Conservation (phyloP, 768 basidiomycete genomes). For the Tylopilus cervinicoccineus region DNA sequence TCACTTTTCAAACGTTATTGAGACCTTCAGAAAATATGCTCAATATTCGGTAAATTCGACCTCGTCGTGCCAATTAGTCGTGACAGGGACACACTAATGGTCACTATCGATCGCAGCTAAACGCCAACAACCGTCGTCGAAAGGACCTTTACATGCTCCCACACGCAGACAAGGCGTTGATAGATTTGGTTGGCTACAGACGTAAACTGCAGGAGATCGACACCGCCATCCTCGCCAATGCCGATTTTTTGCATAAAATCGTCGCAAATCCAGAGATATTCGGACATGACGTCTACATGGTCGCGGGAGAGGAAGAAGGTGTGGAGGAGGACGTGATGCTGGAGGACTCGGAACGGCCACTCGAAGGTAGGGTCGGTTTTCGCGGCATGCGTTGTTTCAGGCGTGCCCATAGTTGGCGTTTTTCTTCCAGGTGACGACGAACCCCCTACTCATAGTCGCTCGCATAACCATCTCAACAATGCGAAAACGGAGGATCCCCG, state of each 20-base stretch:
- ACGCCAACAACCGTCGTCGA: conserved; percentile 61
- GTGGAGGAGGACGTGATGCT: conserved; percentile 10
- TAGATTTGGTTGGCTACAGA: conserved; percentile 69
- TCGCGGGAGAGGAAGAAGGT: conserved; percentile 15
- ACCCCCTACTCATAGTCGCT: conserved; percentile 36
- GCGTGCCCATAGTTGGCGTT: not conserved
- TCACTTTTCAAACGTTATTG: conserved; percentile 73
- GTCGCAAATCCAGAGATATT: conserved; percentile 82
- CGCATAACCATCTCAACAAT: conserved; percentile 23
- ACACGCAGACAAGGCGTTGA: conserved; percentile 60
- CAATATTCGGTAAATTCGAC: conserved; percentile 49
- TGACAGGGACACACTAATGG: not conserved
- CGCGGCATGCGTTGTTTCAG: conserved; percentile 19
- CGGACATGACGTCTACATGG: conserved; percentile 44
- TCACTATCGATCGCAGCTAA: conserved; percentile 35
- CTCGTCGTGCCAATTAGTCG: not conserved
- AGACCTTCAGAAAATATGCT: conserved; percentile 72
- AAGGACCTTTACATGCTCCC: conserved; percentile 77
- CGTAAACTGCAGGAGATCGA: conserved; percentile 79
- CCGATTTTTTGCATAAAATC: conserved; percentile 70
- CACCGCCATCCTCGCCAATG: conserved; percentile 74
- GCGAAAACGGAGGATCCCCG: conserved; percentile 10
- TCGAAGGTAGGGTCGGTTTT: conserved; percentile 19
- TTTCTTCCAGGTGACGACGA: conserved; percentile 20
- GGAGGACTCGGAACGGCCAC: conserved; percentile 10